Evolutionary conservation across 768 basidiomycete species (phyloP).

Genomic region (Phanerodontia chrysosporium): DNA sequence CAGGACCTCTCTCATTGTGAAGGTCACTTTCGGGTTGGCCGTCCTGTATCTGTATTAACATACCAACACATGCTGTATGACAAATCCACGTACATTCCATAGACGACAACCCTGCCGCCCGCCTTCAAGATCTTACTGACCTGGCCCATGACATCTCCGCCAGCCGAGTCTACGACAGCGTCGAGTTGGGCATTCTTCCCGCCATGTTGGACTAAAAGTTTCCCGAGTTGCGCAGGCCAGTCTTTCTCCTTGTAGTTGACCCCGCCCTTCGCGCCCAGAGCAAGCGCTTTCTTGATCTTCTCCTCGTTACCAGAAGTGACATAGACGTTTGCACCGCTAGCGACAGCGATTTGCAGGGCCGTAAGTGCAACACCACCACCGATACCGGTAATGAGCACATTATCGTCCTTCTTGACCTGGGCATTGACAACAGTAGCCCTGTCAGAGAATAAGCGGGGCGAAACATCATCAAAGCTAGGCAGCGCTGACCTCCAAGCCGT

Average conservation of each 20-base stretch:
- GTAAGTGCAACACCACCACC: constrained; percentile 82
- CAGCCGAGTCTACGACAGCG: constrained; percentile 43
- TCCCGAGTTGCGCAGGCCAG: constrained; percentile 32
- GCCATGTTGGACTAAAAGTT: constrained; percentile 25
- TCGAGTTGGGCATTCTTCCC: constrained; percentile 25
- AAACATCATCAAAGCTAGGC: neutral
- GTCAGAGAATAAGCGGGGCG: neutral
- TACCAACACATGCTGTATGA: constrained; percentile 4
- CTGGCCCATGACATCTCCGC: constrained; percentile 36
- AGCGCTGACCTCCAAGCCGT: constrained; percentile 76
- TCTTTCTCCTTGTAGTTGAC: constrained; percentile 59
- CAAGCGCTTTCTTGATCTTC: constrained; percentile 64
- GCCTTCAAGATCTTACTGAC: constrained; percentile 31
- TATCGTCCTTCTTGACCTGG: constrained; percentile 55
- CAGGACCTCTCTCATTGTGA: constrained; percentile 78
- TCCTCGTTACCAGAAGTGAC: constrained; percentile 69
- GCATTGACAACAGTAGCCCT: constrained; percentile 70
- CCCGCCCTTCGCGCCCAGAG: constrained; percentile 74
- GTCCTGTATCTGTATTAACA: constrained; percentile 42
- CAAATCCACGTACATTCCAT: constrained; percentile 32
- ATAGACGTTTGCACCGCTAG: constrained; percentile 74
- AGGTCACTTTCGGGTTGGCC: constrained; percentile 48
- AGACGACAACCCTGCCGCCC: constrained; percentile 35
- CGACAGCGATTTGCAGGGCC: constrained; percentile 71
- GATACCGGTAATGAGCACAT: constrained; percentile 76